These are phyloP conservation scores for Plasmodium blacklocki DNA, from an alignment of 169 alveolate species.

Conservation along the genomic window DNA sequence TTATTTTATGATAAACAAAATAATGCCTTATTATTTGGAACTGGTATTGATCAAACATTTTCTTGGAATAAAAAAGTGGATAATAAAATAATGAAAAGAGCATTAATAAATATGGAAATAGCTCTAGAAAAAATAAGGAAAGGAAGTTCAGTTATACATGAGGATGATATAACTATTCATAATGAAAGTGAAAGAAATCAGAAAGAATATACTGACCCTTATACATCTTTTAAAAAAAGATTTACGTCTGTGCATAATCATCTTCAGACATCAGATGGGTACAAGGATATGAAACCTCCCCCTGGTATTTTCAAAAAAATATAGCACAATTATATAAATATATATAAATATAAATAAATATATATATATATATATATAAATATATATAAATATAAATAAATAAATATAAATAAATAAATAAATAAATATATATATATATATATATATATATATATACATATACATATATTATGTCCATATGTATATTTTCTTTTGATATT, in stretches of 20 bases:
- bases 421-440: background rate
- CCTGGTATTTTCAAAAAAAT: conserved; percentile 4
- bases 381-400: background rate
- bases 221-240: conserved; percentile 37
- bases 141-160: conserved; percentile 47
- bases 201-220: conserved; percentile 52
- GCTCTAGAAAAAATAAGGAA: conserved; percentile 76
- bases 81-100: conserved; percentile 51
- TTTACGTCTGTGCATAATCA: conserved; percentile 37
- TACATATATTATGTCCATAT: background rate
- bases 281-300: conserved; percentile 58
- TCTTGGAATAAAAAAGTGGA: conserved; percentile 72
- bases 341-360: background rate
- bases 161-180: conserved; percentile 41
- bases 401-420: background rate
- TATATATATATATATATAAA: background rate
- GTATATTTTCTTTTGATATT: background rate
- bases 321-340: background rate
- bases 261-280: conserved; percentile 31
- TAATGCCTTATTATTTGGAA: conserved; percentile 76
- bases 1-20: conserved; percentile 78
- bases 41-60: conserved; percentile 78
- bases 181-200: conserved; percentile 28
- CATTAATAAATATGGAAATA: conserved; percentile 80
- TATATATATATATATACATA: background rate